Conservation (phyloP, 2,329 filamentous ascomycete species). For the Penicillium sp. region DNA sequence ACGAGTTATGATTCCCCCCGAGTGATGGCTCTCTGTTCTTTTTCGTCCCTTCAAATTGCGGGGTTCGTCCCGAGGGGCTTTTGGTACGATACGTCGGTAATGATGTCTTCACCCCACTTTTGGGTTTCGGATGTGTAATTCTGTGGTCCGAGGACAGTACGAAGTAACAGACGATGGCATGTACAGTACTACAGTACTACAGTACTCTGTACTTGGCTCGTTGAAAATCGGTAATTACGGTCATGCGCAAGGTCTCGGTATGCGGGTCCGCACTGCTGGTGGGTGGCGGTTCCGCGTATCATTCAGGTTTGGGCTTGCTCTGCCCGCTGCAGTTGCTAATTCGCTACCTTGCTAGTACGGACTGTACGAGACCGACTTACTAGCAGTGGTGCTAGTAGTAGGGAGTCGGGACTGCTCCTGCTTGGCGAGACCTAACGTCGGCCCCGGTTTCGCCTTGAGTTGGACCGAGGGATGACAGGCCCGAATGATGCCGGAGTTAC, state of each 20-base stretch:
- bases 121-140: neutral
- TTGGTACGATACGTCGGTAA: neutral
- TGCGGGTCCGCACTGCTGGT: neutral
- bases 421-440: neutral
- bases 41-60: neutral
- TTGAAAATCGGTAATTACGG: too few relatives aligned
- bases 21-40: too few relatives aligned
- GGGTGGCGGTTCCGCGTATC: neutral
- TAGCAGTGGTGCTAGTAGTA: too few relatives aligned
- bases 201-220: too few relatives aligned
- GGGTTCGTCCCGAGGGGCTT: neutral
- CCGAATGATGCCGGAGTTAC: neutral
- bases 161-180: too few relatives aligned
- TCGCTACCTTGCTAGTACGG: neutral
- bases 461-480: constrained; percentile 1
- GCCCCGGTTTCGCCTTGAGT: neutral
- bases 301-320: neutral
- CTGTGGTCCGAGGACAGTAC: too few relatives aligned
- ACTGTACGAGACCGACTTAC: too few relatives aligned
- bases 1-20: too few relatives aligned
- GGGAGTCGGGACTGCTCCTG: neutral
- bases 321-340: neutral
- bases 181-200: too few relatives aligned
- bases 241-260: too few relatives aligned
- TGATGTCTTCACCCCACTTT: neutral